Evolutionary conservation across 768 basidiomycete species (phyloP).

Genomic region (Plicaturopsis crispa): DNA sequence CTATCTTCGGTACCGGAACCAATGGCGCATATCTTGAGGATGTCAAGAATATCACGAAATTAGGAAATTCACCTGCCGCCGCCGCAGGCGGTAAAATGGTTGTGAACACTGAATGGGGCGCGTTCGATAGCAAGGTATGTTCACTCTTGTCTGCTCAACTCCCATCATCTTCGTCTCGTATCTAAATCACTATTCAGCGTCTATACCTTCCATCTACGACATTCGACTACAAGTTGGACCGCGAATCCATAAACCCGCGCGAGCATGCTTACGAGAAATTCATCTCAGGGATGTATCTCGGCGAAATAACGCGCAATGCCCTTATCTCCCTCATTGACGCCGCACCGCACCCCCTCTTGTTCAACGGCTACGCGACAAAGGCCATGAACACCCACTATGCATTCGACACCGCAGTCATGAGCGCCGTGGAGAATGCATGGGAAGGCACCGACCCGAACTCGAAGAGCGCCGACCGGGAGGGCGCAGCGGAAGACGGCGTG

Average conservation of each 20-base stretch:
- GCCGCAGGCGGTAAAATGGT: conserved; percentile 77
- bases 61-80: conserved; percentile 55
- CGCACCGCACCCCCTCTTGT: conserved; percentile 62
- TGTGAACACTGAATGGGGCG: conserved; percentile 98
- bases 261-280: conserved; percentile 97
- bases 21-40: conserved; percentile 97
- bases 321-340: conserved; percentile 78
- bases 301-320: conserved; percentile 85
- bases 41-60: conserved; percentile 75
- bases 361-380: conserved; percentile 68
- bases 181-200: conserved; percentile 38
- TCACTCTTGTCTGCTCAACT: conserved; percentile 1
- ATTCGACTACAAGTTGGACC: conserved; percentile 88
- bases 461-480: conserved; percentile 7
- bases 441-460: conserved; percentile 29
- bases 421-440: conserved; percentile 76
- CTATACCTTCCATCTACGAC: conserved; percentile 79
- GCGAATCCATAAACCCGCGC: conserved; percentile 88
- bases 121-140: conserved; percentile 86
- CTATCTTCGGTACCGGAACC: conserved; percentile 97
- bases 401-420: conserved; percentile 90
- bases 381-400: conserved; percentile 88
- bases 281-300: conserved; percentile 98
- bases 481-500: conserved; percentile 7
- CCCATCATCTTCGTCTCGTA: conserved; percentile 2